A percentile compares a stretch with the other conserved stretches of the same genome.
phyloP scores from a whole-genome alignment of 768 basidiomycete genomes.

The Gyrodon lividus region DNA sequence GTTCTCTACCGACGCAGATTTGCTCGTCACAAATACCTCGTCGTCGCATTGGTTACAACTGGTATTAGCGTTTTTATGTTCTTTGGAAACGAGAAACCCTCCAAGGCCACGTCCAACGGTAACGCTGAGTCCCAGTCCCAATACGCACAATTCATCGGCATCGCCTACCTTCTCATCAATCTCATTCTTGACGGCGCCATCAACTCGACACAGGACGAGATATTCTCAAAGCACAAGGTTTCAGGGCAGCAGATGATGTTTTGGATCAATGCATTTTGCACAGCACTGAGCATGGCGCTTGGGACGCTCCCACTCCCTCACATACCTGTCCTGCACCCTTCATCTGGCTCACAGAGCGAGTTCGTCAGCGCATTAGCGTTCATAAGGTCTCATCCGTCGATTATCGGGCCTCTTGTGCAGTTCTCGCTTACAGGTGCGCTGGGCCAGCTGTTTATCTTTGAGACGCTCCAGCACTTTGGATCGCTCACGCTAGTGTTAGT shows the following conservation, averaged over 20 bases:
- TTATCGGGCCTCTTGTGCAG: slow-evolving; percentile 70
- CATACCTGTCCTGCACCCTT: slow-evolving; percentile 81
- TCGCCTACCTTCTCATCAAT: slow-evolving; percentile 78
- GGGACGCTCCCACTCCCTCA: slow-evolving; percentile 73
- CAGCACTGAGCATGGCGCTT: slow-evolving; percentile 66
- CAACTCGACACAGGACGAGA: slow-evolving; percentile 96
- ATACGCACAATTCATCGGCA: slow-evolving; percentile 66
- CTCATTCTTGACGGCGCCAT: slow-evolving; percentile 89
- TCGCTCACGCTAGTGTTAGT: slow-evolving; percentile 84
- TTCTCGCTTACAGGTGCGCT: slow-evolving; percentile 91
- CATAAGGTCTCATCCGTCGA: slow-evolving; percentile 72
- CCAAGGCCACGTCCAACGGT: slow-evolving; percentile 37
- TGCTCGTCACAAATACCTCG: slow-evolving; percentile 91
- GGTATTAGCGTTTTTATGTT: slow-evolving; percentile 96
- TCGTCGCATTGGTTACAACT: slow-evolving; percentile 87
- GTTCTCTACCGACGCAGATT: slow-evolving; percentile 91
- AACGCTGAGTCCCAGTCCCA: slow-evolving; percentile 32
- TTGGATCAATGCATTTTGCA: slow-evolving; percentile 90
- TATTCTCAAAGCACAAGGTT: slow-evolving; percentile 75
- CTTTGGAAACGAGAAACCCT: slow-evolving; percentile 59
- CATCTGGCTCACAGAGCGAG: slow-evolving; percentile 57
- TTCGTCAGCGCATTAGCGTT: slow-evolving; percentile 69
- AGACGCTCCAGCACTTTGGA: slow-evolving; percentile 90
- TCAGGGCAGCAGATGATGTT: slow-evolving; percentile 99
- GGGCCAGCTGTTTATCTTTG: slow-evolving; percentile 97